phyloP scores from a whole-genome alignment of 352 stramenopile species.

The Phytopythium kandeliae region DNA sequence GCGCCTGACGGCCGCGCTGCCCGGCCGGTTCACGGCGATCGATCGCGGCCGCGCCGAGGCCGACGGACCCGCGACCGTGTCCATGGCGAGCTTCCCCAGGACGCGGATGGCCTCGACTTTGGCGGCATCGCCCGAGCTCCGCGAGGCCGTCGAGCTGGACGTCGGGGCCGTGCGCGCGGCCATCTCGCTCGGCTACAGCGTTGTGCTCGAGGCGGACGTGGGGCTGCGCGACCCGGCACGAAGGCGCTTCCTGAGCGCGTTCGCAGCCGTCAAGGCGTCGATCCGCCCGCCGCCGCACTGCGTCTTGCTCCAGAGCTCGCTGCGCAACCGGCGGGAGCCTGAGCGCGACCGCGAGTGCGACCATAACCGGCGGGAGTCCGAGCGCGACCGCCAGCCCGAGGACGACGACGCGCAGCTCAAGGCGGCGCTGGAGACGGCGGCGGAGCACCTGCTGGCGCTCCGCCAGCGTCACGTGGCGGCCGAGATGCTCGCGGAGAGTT shows the following conservation, averaged over 20 bases:
- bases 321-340: conserved; percentile 28
- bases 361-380: too few relatives aligned
- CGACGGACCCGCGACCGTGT: neutral
- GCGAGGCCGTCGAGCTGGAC: conserved; percentile 23
- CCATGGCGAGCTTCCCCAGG: neutral
- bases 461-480: conserved; percentile 1
- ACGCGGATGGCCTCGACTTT: too few relatives aligned
- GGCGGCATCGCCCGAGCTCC: neutral
- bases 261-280: conserved; percentile 58
- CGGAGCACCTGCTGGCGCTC: conserved; percentile 22
- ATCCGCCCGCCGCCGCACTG: conserved; percentile 58
- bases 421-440: conserved; percentile 30
- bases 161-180: conserved; percentile 28
- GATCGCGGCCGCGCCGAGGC: conserved; percentile 18
- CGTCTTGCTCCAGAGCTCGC: conserved; percentile 47
- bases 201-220: conserved; percentile 78
- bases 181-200: conserved; percentile 40
- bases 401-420: conserved; percentile 47
- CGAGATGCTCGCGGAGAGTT: conserved; percentile 29
- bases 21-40: conserved; percentile 68
- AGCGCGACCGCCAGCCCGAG: too few relatives aligned
- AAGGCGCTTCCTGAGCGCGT: conserved; percentile 48
- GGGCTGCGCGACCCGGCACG: conserved; percentile 56
- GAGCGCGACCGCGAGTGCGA: neutral
- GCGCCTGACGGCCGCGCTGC: conserved; percentile 37